Evolutionary conservation across 2,329 filamentous ascomycete genomes (phyloP).

Genomic region (Cordyceps fumosorosea): DNA sequence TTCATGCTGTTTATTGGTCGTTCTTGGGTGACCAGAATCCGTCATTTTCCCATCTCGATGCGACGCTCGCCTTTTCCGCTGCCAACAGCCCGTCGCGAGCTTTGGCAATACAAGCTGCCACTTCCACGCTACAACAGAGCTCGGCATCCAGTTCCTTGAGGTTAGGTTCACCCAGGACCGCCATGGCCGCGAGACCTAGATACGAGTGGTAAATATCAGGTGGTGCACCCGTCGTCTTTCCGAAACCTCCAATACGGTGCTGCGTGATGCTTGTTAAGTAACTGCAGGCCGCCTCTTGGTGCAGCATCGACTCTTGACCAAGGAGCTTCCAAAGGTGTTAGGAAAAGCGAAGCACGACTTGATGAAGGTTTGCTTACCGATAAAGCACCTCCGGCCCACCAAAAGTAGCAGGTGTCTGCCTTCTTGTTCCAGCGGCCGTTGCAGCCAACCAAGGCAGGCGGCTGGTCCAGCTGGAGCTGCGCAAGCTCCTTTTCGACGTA

Average conservation of each 20-base stretch:
- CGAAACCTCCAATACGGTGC: slow-evolving; percentile 76
- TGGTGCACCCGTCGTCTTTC: slow-evolving; percentile 60
- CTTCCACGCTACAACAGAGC: slow-evolving; percentile 65
- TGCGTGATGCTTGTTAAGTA: slow-evolving; percentile 84
- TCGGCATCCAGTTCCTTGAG: slow-evolving; percentile 67
- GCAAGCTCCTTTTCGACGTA: slow-evolving; percentile 30
- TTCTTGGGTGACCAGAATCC: slow-evolving; percentile 20
- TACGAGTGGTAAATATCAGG: slow-evolving; percentile 86
- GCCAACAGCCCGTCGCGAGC: slow-evolving; percentile 36
- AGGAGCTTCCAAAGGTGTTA: slow-evolving; percentile 42
- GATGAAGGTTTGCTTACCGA: slow-evolving; percentile 28
- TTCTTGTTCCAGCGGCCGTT: slow-evolving; percentile 89
- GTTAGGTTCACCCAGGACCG: slow-evolving; percentile 62
- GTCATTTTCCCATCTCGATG: slow-evolving; percentile 18
- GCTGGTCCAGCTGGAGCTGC: slow-evolving; percentile 26
- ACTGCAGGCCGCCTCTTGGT: slow-evolving; percentile 54
- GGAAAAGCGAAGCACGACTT: slow-evolving; percentile 13
- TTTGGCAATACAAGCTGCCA: slow-evolving; percentile 41
- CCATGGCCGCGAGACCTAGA: slow-evolving; percentile 74
- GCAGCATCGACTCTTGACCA: slow-evolving; percentile 50
- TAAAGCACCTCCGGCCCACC: slow-evolving; percentile 74
- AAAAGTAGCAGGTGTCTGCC: slow-evolving; percentile 92
- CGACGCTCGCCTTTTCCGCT: slow-evolving; percentile 3
- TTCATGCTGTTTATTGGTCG: neutral
- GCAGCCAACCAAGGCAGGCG: slow-evolving; percentile 59